Conservation (phyloP, 306 rosid genomes). For the Herpetospermum pedunculosum region DNA sequence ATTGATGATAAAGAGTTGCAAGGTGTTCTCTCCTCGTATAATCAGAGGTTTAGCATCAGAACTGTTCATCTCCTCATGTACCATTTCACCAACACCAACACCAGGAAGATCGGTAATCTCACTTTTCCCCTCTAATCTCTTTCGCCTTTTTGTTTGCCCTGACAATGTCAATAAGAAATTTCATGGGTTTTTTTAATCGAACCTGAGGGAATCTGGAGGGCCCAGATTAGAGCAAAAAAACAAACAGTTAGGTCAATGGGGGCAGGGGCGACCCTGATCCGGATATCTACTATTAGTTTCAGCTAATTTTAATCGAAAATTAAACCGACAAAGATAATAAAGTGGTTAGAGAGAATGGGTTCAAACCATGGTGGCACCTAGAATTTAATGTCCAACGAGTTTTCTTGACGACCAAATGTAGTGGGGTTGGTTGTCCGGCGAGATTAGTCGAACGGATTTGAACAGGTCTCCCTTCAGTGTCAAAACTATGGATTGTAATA, state of each 20-base stretch:
- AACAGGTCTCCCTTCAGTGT: neutral
- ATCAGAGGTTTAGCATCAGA: conserved; percentile 74
- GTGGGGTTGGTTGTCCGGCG: too few species aligned
- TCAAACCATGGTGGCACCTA: too few species aligned
- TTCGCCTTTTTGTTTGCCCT: neutral
- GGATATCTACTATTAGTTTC: neutral
- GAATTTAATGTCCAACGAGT: too few species aligned
- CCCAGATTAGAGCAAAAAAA: neutral
- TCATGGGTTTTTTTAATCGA: neutral
- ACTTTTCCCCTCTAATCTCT: neutral
- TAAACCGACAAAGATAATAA: neutral
- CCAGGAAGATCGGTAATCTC: conserved; percentile 58
- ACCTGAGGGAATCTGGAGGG: neutral
- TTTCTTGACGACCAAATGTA: too few species aligned
- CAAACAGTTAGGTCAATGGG: neutral
- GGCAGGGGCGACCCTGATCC: neutral
- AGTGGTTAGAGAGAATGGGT: too few species aligned
- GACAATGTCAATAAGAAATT: neutral
- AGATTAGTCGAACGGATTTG: too few species aligned
- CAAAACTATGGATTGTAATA: too few species aligned
- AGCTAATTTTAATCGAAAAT: neutral
- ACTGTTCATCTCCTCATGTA: conserved; percentile 94
- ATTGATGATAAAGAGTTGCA: conserved; percentile 92
- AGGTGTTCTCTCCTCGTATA: conserved; percentile 66
- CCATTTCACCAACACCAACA: conserved; percentile 62